These are phyloP conservation scores for Aphanomyces invadans DNA, from an alignment of 352 stramenopile genomes.

Conservation along the genomic window DNA sequence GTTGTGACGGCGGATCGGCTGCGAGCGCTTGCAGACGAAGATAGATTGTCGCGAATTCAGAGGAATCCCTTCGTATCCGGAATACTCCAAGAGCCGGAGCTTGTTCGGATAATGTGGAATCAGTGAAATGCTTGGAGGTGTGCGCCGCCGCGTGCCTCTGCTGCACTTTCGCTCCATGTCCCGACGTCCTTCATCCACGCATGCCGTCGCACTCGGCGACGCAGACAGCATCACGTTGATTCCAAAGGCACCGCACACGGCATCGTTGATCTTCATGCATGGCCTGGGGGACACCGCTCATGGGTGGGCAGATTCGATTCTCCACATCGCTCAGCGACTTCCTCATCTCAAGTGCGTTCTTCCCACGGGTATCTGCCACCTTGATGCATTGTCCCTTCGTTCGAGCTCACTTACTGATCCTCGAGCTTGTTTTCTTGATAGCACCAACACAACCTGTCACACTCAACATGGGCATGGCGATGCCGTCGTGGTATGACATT, in stretches of 20 bases:
- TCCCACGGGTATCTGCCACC: slow-evolving; percentile 39
- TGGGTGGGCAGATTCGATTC: slow-evolving; percentile 69
- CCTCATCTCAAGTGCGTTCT: slow-evolving; percentile 74
- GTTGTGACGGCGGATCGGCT: neutral
- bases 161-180: neutral
- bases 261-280: slow-evolving; percentile 68
- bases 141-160: neutral
- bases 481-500: slow-evolving; percentile 95
- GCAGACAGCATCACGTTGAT: slow-evolving; percentile 14
- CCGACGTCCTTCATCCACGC: neutral
- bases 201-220: slow-evolving; percentile 17
- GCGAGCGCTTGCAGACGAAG: neutral
- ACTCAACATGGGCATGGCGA: slow-evolving; percentile 91
- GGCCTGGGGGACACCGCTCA: slow-evolving; percentile 89
- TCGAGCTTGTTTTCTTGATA: slow-evolving; percentile 23
- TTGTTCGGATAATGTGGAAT: neutral
- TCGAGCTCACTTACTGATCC: no score
- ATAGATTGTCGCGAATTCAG: neutral
- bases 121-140: neutral
- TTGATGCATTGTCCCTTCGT: neutral
- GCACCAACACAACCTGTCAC: slow-evolving; percentile 87
- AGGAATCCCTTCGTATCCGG: neutral
- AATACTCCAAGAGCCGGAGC: neutral
- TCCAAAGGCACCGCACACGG: slow-evolving; percentile 13
- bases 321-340: slow-evolving; percentile 40